Evolutionary conservation across 2,329 filamentous ascomycete genomes (phyloP), one percentile per base, ranked within the genome.

Genomic region (Alternaria gansuensis): DNA sequence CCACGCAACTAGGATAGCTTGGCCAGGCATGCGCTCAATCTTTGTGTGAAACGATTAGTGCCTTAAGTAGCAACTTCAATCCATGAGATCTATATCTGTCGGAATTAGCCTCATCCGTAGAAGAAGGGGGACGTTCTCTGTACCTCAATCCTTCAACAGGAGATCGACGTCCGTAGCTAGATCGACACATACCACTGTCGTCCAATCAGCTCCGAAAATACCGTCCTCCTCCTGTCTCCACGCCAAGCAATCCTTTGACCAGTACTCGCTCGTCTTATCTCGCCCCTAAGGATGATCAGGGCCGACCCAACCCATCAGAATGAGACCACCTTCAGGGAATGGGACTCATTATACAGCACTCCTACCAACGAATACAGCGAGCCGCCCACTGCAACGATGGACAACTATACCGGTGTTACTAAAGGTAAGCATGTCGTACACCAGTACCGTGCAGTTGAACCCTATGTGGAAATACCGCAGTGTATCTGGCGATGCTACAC

Each of bases 331-430:
- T 6, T 17, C 7, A n/a, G 28, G 14, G 21, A 21, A n/a, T 39
- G 33, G 33, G 34, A 50, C 5, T 50, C 48, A 36, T 50, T 33
- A n/a, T 37, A 33, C 34, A 39, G 48, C 21, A 50, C 33, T 4
- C 26, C 48, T 33, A 50, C 48, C 23, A n/a, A 28, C 39, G 48
- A 50, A 17, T 29, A 50, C 48, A 13, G 33, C 33, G 33, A 50
- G 34, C 34, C 34, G 33, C 3, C 7, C 24, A 26, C n/a, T 39
- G 24, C 48, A 23, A 28, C 21, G 24, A 11, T 11, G 23, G n/a
- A 39, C 10, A 26, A 26, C n/a, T 24, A 26, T 14, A 21, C 24
- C 31, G 23, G 34, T 11, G 14, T 28, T 39, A 37, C 34, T 36
- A 50, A 9, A 50, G 34, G 48, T 50, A 26, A 50, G 34, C 48